Evolutionary conservation across 2,329 filamentous ascomycete genomes (phyloP), one percentile per base, ranked within the genome.

Genomic region (Colletotrichum falcatum): DNA sequence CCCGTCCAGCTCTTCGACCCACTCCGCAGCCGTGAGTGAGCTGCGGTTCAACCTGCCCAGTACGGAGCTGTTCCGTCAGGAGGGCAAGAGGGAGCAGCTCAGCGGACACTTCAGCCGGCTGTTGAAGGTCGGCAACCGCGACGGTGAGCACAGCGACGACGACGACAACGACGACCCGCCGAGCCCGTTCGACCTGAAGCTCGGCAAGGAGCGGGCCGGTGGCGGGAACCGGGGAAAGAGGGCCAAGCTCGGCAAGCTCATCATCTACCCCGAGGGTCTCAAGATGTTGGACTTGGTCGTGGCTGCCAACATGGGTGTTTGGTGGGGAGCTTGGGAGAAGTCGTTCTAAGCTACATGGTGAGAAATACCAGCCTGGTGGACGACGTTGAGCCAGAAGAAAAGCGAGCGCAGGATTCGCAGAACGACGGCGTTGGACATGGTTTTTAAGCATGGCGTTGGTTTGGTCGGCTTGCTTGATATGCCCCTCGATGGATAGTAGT

Each of bases 241-340:
- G 76, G 95, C 94, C 4, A 99, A 99, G 83, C 83, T 99, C 75
- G 96, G 95, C 0, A 99, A 98, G 81, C 83, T 99, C 61, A 94
- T 98, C 61, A 87, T 99, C 46, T 89, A 94, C 75, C 90, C 95
- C 66, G 95, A 97, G 76, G 96, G 96, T 0, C 82, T 97, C 74
- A 97, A 97, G 84, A 98, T 99, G 95, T 81, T 98, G 76, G 96
- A 99, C 84, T 80, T 99, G 69, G 85, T 97, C 0, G 94, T 99
- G 26, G 94, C 95, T 5, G 92, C 94, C 14, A 98, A 97, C 78
- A 89, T 99, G 82, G 94, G 93, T 1, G 84, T 98, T 20, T 99
- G 95, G 94, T 98, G 95, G 95, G 90, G 91, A 75, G 90, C 93
- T 5, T 98, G 94, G 88, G 92, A 94, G 75, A 86, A 83, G 76